Evolutionary conservation across 139 green algal genomes (phyloP).

Genomic region (Zygnema circumcarinatum): DNA sequence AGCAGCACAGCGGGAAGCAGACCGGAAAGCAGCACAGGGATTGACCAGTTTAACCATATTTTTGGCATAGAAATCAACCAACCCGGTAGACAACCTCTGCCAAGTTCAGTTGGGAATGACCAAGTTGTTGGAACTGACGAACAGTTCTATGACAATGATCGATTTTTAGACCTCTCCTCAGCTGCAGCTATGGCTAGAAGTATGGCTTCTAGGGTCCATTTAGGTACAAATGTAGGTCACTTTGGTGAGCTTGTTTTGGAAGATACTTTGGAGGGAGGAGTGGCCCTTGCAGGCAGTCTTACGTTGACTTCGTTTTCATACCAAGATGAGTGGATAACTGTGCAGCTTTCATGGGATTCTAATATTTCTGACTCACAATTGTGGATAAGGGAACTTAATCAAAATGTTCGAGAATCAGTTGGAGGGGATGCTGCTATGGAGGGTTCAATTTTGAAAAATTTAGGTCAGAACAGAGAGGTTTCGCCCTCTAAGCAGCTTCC

Average conservation of each 20-base stretch:
- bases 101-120: no score
- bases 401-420: background rate
- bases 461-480: background rate
- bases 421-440: no score
- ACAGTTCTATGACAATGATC: background rate
- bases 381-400: background rate
- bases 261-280: background rate
- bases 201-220: background rate
- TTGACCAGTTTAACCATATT: background rate
- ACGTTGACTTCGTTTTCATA: background rate
- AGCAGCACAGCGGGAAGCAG: background rate
- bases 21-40: background rate
- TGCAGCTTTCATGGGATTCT: conserved; percentile 2
- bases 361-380: background rate
- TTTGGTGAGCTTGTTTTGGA: background rate
- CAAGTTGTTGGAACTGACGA: background rate
- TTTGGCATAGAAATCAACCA: conserved; percentile 2
- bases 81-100: background rate
- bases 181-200: background rate
- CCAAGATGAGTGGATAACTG: conserved; percentile 10
- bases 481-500: background rate
- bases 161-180: background rate
- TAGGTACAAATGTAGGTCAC: background rate
- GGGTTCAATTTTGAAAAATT: no score
- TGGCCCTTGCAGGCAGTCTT: background rate